These are phyloP conservation scores for Anisodus tanguticus DNA, from an alignment of 257 asterid species.

Conservation along the genomic window DNA sequence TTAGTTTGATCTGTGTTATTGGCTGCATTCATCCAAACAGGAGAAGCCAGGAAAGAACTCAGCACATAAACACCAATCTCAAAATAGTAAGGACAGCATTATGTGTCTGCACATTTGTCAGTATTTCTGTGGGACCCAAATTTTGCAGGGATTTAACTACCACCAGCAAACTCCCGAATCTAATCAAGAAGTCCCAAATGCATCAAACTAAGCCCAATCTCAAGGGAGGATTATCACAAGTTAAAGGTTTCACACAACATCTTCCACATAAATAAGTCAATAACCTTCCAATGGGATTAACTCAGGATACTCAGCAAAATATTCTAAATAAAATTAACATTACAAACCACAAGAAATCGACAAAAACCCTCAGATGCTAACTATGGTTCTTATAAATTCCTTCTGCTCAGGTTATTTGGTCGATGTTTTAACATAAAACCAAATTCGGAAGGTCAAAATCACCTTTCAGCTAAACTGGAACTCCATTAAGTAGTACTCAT, in stretches of 20 bases:
- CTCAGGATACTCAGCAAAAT: not conserved
- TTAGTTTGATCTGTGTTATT: slow-evolving; percentile 44
- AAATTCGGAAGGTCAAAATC: not conserved
- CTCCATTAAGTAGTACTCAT: not conserved
- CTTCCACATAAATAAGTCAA: not conserved
- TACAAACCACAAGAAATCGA: too few relatives aligned
- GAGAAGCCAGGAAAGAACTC: not conserved
- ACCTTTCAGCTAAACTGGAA: not conserved
- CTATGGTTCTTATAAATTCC: not conserved
- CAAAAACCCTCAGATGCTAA: not conserved
- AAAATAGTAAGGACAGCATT: not conserved
- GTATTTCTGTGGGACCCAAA: not conserved
- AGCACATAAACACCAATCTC: slow-evolving; percentile 28
- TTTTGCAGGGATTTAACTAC: not conserved
- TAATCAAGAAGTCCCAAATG: not conserved
- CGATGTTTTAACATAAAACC: not conserved
- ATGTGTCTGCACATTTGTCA: not conserved
- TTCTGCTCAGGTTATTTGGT: not conserved
- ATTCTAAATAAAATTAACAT: too few relatives aligned
- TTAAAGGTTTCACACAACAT: not conserved
- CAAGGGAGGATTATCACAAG: not conserved
- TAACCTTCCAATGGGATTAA: not conserved
- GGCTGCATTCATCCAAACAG: slow-evolving; percentile 39
- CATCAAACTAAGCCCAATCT: not conserved
- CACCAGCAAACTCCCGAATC: not conserved